A percentile compares a stretch with the other conserved stretches of the same genome.
Evolutionary conservation across 192 early-diverging fungal genomes (phyloP).

Genomic region (Helicostylum pulchrum): DNA sequence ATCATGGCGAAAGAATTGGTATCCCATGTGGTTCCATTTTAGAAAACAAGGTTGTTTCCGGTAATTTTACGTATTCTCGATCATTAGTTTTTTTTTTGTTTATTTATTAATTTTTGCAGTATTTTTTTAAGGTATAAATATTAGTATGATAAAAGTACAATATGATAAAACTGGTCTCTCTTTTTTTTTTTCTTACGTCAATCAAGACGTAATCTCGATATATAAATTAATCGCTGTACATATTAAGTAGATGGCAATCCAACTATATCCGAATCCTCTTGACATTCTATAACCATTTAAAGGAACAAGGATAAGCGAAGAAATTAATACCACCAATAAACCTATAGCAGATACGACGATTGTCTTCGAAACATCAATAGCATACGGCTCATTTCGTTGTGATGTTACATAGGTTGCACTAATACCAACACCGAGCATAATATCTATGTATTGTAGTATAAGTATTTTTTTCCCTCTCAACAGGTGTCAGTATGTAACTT

Average conservation of each 20-base stretch:
- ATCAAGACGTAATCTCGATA: constrained; percentile 40
- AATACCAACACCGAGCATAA: constrained; percentile 83
- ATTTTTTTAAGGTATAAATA: neutral
- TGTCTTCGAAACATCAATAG: constrained; percentile 60
- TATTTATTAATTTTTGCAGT: neutral
- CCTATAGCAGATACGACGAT: constrained; percentile 68
- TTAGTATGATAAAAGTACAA: no score
- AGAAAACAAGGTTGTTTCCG: constrained; percentile 98
- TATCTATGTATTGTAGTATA: constrained; percentile 45
- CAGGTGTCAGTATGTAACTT: constrained; percentile 11
- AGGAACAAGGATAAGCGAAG: constrained; percentile 61
- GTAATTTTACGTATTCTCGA: constrained; percentile 88
- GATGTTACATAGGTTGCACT: constrained; percentile 61
- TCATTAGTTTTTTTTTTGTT: constrained; percentile 50
- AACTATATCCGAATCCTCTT: constrained; percentile 51
- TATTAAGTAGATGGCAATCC: constrained; percentile 55
- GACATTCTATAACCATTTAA: constrained; percentile 62
- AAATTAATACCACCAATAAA: constrained; percentile 56
- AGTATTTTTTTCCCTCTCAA: neutral
- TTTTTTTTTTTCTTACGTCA: neutral
- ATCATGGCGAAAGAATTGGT: constrained; percentile 95
- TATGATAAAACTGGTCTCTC: no score
- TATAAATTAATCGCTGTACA: constrained; percentile 61
- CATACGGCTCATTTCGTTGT: constrained; percentile 46
- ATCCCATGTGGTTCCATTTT: constrained; percentile 92